Evolutionary conservation across 2,329 filamentous ascomycete species (phyloP).

Genomic region (Fusarium mundagurra): DNA sequence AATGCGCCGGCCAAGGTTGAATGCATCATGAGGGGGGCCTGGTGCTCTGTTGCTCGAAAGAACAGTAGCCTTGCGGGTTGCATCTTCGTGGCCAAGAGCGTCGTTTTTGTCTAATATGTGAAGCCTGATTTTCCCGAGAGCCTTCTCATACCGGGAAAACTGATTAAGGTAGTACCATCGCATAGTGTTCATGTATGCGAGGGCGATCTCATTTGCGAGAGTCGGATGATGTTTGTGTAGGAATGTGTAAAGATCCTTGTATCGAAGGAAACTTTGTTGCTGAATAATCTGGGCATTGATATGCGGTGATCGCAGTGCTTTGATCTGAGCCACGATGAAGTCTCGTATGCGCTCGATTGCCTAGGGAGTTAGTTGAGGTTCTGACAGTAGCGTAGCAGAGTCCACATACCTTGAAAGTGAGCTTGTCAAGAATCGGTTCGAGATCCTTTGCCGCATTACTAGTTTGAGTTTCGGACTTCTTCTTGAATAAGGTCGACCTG

Average conservation of each 20-base stretch:
- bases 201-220: slow-evolving; percentile 89
- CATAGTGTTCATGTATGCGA: slow-evolving; percentile 98
- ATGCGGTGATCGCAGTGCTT: slow-evolving; percentile 90
- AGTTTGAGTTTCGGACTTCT: slow-evolving; percentile 67
- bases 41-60: slow-evolving; percentile 58
- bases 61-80: slow-evolving; percentile 69
- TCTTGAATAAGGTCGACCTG: slow-evolving; percentile 76
- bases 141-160: slow-evolving; percentile 86
- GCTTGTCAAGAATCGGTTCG: slow-evolving; percentile 83
- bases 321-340: slow-evolving; percentile 93
- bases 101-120: slow-evolving; percentile 86
- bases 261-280: slow-evolving; percentile 87
- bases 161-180: slow-evolving; percentile 96
- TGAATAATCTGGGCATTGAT: slow-evolving; percentile 98
- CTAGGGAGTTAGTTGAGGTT: slow-evolving; percentile 49
- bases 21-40: slow-evolving; percentile 80
- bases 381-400: not conserved
- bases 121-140: slow-evolving; percentile 85
- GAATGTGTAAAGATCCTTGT: slow-evolving; percentile 89
- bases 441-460: slow-evolving; percentile 85
- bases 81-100: slow-evolving; percentile 81
- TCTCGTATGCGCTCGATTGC: slow-evolving; percentile 95
- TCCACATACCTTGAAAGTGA: slow-evolving; percentile 76
- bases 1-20: slow-evolving; percentile 85
- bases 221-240: slow-evolving; percentile 81